Conservation (phyloP, 768 basidiomycete species). For the Termitomyces sp. region DNA sequence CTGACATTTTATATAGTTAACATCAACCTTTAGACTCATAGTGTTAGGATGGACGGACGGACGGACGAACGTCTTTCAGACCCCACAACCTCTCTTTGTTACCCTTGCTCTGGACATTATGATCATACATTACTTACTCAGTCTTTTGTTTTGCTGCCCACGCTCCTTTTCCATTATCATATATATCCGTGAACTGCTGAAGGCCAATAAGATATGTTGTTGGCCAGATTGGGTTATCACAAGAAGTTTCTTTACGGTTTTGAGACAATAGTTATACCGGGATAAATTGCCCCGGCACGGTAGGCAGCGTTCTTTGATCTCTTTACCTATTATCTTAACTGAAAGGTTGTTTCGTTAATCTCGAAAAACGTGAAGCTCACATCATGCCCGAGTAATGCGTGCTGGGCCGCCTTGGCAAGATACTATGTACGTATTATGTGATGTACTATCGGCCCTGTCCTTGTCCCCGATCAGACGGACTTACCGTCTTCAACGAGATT, state of each 20-base stretch:
- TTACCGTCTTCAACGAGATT: too few relatives aligned
- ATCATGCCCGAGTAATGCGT: neutral
- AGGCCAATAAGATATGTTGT: neutral
- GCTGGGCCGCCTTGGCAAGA: neutral
- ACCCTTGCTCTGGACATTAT: neutral
- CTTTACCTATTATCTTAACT: neutral
- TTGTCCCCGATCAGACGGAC: neutral
- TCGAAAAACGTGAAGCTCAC: neutral
- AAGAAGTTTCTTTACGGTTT: neutral
- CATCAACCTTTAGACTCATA: constrained; percentile 15
- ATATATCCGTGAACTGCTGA: neutral
- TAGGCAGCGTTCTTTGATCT: neutral
- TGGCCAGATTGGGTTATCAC: neutral
- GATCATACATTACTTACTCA: neutral
- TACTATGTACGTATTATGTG: neutral
- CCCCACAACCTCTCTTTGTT: neutral
- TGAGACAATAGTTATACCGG: neutral
- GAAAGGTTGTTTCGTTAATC: neutral
- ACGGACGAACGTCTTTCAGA: neutral
- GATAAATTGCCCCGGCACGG: too few relatives aligned
- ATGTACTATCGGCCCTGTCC: neutral
- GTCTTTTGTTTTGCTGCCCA: neutral
- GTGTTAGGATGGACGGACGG: neutral
- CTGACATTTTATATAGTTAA: constrained; percentile 12
- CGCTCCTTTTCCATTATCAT: constrained; percentile 7